A percentile compares a stretch with the other conserved stretches of the same genome.
Evolutionary conservation across 305 asterid genomes (phyloP).

Genomic region (Ilex paraguariensis): DNA sequence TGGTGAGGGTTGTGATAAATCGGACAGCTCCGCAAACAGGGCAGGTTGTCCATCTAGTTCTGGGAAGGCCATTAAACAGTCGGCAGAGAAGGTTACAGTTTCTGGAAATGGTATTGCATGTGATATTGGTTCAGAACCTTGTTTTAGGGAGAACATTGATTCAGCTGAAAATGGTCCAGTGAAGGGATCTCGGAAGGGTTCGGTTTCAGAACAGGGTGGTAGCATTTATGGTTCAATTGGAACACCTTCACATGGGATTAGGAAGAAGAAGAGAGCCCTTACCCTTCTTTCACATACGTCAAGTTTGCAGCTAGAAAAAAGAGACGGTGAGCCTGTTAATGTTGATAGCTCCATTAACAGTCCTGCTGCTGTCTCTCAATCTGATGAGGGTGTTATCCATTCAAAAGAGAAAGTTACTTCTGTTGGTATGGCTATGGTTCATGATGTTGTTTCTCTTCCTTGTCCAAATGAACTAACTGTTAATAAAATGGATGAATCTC

Average conservation of each 20-base stretch:
- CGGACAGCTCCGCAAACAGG: conserved; percentile 18
- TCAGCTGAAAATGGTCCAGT: conserved; percentile 15
- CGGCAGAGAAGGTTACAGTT: conserved; percentile 22
- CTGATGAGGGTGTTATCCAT: conserved; percentile 15
- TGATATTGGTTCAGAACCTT: conserved; percentile 3
- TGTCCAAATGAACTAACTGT: conserved; percentile 12
- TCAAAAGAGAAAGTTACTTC: conserved; percentile 11
- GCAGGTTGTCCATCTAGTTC: conserved; percentile 26
- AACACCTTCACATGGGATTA: conserved; percentile 18
- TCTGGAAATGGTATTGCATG: conserved; percentile 21
- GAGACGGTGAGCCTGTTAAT: conserved; percentile 10
- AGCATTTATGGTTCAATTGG: conserved; percentile 17
- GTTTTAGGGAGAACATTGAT: conserved; percentile 7
- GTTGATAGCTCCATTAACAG: conserved; percentile 10
- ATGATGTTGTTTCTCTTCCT: conserved; percentile 17
- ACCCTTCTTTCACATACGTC: conserved; percentile 17
- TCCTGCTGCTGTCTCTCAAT: conserved; percentile 17
- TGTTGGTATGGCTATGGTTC: conserved; percentile 7
- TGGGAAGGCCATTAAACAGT: conserved; percentile 24
- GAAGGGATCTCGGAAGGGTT: conserved; percentile 16
- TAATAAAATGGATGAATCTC: conserved; percentile 16
- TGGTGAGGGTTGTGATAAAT: conserved; percentile 21
- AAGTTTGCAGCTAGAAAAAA: conserved; percentile 18
- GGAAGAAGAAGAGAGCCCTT: conserved; percentile 31
- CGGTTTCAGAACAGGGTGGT: conserved; percentile 16